Percentiles rank a stretch among this genome's conserved stretches.
Conservation (phyloP, 257 asterid species). For the Misopates orontium region DNA sequence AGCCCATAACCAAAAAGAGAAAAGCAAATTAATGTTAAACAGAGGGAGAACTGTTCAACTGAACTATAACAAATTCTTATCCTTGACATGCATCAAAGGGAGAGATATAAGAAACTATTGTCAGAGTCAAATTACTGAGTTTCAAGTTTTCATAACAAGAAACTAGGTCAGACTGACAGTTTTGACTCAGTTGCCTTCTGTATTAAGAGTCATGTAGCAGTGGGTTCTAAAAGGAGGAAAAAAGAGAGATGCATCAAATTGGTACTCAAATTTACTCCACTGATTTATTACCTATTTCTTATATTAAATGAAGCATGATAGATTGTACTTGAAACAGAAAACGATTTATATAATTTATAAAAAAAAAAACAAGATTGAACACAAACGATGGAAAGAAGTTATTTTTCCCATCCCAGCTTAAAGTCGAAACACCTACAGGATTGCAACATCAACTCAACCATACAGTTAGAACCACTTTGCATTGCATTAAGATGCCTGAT, state of each 20-base stretch:
- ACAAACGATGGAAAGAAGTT: too few species aligned
- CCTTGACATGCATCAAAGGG: not conserved
- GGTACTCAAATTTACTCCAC: conserved; percentile 11
- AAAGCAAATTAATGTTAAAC: not conserved
- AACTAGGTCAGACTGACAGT: conserved; percentile 9
- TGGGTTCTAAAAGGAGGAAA: not conserved
- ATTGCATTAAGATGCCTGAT: too few species aligned
- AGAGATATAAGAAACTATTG: not conserved
- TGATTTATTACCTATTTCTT: too few species aligned
- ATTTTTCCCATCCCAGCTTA: too few species aligned
- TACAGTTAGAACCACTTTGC: too few species aligned
- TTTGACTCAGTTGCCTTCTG: conserved; percentile 6
- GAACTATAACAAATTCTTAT: not conserved
- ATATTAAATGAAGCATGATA: too few species aligned
- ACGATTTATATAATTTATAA: too few species aligned
- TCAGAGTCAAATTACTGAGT: not conserved
- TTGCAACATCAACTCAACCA: too few species aligned
- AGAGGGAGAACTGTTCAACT: not conserved
- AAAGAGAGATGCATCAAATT: not conserved
- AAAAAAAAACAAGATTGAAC: too few species aligned
- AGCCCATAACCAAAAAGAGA: not conserved
- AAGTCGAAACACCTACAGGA: too few species aligned
- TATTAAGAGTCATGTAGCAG: not conserved
- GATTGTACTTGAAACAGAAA: too few species aligned
- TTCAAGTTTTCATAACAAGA: conserved; percentile 13